phyloP scores from a whole-genome alignment of 495 filamentous ascomycete species.

The Lepraria neglecta region DNA sequence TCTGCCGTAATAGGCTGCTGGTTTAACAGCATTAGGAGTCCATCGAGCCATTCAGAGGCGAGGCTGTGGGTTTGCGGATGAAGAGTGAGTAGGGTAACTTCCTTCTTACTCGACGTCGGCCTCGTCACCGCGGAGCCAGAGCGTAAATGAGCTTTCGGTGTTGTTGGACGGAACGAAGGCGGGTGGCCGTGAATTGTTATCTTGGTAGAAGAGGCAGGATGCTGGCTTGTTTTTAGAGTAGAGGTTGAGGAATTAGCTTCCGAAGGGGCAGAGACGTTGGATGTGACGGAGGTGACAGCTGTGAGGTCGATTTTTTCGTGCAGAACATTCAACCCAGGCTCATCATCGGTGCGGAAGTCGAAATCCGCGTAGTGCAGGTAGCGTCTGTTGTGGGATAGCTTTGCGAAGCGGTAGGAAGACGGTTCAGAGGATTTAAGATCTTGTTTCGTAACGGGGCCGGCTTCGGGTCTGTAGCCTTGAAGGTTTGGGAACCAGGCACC shows the following conservation, averaged over 20 bases:
- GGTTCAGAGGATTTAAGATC: conserved; percentile 35
- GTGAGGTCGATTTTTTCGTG: conserved; percentile 81
- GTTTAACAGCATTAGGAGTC: conserved; percentile 87
- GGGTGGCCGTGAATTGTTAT: conserved; percentile 83
- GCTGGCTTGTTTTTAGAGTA: conserved; percentile 45
- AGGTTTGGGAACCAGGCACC: conserved; percentile 83
- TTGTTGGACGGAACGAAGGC: conserved; percentile 29
- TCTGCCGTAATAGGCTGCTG: conserved; percentile 96
- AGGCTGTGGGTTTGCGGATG: conserved; percentile 72
- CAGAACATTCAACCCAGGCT: conserved; percentile 68
- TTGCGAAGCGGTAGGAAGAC: conserved; percentile 69
- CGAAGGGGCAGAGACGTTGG: conserved; percentile 66
- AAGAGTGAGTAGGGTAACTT: conserved; percentile 68
- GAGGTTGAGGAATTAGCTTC: conserved; percentile 46
- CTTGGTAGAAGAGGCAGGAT: conserved; percentile 59
- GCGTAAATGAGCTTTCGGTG: conserved; percentile 28
- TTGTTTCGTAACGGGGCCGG: conserved; percentile 33
- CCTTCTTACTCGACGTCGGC: conserved; percentile 42
- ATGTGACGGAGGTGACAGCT: conserved; percentile 86
- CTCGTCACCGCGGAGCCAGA: conserved; percentile 22
- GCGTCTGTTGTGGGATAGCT: conserved; percentile 83
- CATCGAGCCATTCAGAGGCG: conserved; percentile 95
- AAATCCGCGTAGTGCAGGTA: conserved; percentile 93
- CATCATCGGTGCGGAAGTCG: conserved; percentile 51
- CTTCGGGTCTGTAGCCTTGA: conserved; percentile 35